phyloP scores from a whole-genome alignment of 805 yeast species.

The Tetrapisispora taiwanensis region DNA sequence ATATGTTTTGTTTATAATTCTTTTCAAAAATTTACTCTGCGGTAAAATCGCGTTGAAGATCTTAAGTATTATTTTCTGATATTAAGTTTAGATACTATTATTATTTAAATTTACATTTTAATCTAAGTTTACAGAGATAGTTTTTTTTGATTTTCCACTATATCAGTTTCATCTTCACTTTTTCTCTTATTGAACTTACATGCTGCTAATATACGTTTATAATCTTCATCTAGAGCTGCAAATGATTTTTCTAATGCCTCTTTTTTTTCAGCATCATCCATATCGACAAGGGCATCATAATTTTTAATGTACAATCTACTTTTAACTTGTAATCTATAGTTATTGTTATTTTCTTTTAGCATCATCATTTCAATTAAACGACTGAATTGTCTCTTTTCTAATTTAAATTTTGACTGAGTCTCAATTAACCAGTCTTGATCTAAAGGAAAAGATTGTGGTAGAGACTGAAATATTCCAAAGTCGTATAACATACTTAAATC shows the following conservation, averaged over 20 bases:
- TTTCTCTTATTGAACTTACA: slow-evolving; percentile 3
- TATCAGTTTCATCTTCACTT: background rate
- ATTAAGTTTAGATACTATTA: too few species aligned
- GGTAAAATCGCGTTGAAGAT: too few species aligned
- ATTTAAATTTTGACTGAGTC: slow-evolving; percentile 37
- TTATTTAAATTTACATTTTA: too few species aligned
- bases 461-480: slow-evolving; percentile 23
- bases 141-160: background rate
- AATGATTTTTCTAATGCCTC: slow-evolving; percentile 73
- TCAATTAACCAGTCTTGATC: slow-evolving; percentile 32
- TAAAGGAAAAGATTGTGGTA: slow-evolving; percentile 13
- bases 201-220: slow-evolving; percentile 37
- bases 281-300: slow-evolving; percentile 59
- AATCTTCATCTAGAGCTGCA: slow-evolving; percentile 59
- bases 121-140: background rate
- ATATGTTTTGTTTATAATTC: too few species aligned
- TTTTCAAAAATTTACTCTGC: too few species aligned
- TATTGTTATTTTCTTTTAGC: slow-evolving; percentile 32
- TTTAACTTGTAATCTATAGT: slow-evolving; percentile 53
- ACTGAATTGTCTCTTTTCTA: slow-evolving; percentile 70
- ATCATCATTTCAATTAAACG: slow-evolving; percentile 70
- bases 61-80: too few species aligned
- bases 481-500: slow-evolving; percentile 49
- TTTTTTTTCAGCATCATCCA: slow-evolving; percentile 54
- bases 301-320: slow-evolving; percentile 68